Conservation (phyloP, 345 rosid species). For the Trapa bicornis region DNA sequence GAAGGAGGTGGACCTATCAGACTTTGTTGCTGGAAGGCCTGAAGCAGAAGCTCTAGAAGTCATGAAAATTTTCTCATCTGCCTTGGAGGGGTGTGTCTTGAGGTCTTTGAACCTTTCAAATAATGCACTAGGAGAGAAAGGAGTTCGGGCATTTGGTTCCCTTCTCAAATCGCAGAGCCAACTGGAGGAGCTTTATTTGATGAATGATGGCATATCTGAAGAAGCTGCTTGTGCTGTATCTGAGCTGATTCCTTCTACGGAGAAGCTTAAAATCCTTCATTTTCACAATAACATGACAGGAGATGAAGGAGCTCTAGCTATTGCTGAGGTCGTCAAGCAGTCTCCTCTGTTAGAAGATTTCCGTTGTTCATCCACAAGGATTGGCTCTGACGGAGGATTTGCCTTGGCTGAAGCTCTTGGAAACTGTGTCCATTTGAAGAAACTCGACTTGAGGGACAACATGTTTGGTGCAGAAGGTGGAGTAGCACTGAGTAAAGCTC, state of each 20-base stretch:
- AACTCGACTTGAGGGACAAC: constrained; percentile 81
- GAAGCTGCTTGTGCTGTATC: constrained; percentile 82
- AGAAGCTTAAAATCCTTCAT: constrained; percentile 63
- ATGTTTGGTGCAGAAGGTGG: constrained; percentile 80
- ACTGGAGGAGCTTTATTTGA: constrained; percentile 71
- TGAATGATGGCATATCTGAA: constrained; percentile 86
- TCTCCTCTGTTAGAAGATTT: constrained; percentile 64
- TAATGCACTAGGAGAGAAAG: constrained; percentile 91
- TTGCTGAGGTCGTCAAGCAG: constrained; percentile 51
- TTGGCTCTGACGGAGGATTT: constrained; percentile 66
- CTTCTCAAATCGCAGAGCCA: constrained; percentile 60
- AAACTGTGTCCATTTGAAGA: constrained; percentile 47
- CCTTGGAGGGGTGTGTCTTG: constrained; percentile 59
- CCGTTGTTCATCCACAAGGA: constrained; percentile 79
- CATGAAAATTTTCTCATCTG: constrained; percentile 63
- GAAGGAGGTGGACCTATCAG: constrained; percentile 80
- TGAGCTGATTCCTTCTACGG: constrained; percentile 78
- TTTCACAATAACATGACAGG: constrained; percentile 94
- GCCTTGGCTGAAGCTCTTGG: constrained; percentile 70
- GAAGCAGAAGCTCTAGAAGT: constrained; percentile 84
- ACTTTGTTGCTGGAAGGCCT: constrained; percentile 79
- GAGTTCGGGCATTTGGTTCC: constrained; percentile 67
- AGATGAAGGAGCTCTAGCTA: constrained; percentile 67
- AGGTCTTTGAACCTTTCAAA: constrained; percentile 64
- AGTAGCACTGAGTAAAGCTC: constrained; percentile 56